Evolutionary conservation across 2,329 filamentous ascomycete genomes (phyloP).

Genomic region (Pseudohalonectria lignicola): DNA sequence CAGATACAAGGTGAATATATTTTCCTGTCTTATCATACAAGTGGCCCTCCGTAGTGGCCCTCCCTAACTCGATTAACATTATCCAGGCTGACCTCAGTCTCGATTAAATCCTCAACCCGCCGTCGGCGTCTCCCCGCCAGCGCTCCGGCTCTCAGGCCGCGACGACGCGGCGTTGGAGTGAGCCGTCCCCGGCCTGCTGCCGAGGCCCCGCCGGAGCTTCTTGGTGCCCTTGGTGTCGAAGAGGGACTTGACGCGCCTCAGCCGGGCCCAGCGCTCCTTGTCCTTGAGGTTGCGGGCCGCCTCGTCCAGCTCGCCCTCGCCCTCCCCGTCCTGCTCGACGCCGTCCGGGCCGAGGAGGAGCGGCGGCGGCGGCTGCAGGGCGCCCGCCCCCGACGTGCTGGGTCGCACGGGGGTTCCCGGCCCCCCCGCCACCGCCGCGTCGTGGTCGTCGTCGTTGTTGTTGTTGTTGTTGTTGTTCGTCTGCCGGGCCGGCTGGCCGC

Average conservation of each 20-base stretch:
- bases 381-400: constrained; percentile 8
- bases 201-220: constrained; percentile 27
- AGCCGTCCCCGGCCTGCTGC: constrained; percentile 8
- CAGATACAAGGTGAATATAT: too few species aligned
- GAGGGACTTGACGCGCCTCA: constrained; percentile 60
- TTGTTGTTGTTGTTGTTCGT: too few species aligned
- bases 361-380: constrained; percentile 7
- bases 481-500: constrained; percentile 2
- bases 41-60: too few species aligned
- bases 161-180: too few species aligned
- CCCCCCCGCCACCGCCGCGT: constrained; percentile 7
- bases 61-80: too few species aligned
- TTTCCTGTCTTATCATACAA: too few species aligned
- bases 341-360: constrained; percentile 1
- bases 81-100: too few species aligned
- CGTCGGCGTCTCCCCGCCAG: too few species aligned
- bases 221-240: constrained; percentile 54
- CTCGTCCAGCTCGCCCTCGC: constrained; percentile 36
- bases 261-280: constrained; percentile 61
- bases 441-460: too few species aligned
- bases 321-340: constrained; percentile 14
- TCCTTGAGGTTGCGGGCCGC: constrained; percentile 45
- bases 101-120: too few species aligned
- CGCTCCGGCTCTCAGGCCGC: too few species aligned
- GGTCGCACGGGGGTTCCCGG: constrained; percentile 8